These are phyloP conservation scores for Trametopsis cervina DNA, from an alignment of 768 basidiomycete species.

Conservation along the genomic window DNA sequence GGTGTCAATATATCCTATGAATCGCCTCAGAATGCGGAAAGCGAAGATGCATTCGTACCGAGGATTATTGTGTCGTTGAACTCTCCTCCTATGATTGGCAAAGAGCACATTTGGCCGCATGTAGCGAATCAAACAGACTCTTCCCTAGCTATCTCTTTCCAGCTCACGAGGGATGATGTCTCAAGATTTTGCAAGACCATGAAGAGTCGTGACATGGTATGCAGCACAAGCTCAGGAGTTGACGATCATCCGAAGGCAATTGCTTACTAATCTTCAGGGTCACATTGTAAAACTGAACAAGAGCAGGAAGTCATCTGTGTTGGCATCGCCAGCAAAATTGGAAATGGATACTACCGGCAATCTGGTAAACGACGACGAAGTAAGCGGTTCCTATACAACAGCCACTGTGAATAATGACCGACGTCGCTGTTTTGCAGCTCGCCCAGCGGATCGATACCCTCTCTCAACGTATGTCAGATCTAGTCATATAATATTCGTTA, in stretches of 20 bases:
- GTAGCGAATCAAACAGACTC: not conserved
- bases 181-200: slow-evolving; percentile 35
- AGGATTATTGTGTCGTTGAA: slow-evolving; percentile 4
- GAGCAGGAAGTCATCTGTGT: slow-evolving; percentile 16
- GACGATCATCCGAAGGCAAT: too few species aligned
- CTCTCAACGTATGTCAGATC: slow-evolving; percentile 16
- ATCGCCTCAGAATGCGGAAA: not conserved
- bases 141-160: slow-evolving; percentile 24
- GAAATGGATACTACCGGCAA: slow-evolving; percentile 18
- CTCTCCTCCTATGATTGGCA: slow-evolving; percentile 11
- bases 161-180: slow-evolving; percentile 27
- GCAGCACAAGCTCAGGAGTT: not conserved
- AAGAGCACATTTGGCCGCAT: slow-evolving; percentile 7
- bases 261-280: not conserved
- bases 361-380: slow-evolving; percentile 16
- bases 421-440: not conserved
- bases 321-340: slow-evolving; percentile 12
- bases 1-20: slow-evolving; percentile 8
- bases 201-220: slow-evolving; percentile 40
- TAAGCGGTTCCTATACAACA: not conserved
- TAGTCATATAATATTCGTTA: not conserved
- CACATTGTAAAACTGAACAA: not conserved
- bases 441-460: slow-evolving; percentile 16
- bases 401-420: not conserved
- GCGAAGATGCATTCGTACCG: not conserved